These are phyloP conservation scores for Gleditsia sinensis DNA, from an alignment of 306 rosid species.

Conservation along the genomic window DNA sequence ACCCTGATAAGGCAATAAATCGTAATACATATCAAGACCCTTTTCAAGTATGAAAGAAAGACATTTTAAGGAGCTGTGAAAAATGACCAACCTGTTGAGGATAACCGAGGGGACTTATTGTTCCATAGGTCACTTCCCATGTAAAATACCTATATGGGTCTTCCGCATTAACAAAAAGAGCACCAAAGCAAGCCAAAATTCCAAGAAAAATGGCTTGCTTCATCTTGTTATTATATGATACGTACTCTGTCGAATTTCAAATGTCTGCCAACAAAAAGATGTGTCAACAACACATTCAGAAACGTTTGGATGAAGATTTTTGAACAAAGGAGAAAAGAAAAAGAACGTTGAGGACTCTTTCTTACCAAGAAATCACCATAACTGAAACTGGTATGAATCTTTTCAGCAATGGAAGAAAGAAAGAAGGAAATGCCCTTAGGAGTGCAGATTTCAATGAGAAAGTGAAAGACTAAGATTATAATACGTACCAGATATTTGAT, in stretches of 20 bases:
- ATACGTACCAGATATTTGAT: constrained; percentile 21
- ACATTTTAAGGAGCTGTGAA: neutral
- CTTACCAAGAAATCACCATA: neutral
- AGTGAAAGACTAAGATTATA: too few relatives aligned
- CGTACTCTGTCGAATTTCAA: constrained; percentile 17
- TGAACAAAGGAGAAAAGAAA: neutral
- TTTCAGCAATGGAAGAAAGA: neutral
- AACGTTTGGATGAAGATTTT: neutral
- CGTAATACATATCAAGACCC: neutral
- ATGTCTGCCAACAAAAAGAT: neutral
- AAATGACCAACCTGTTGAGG: constrained; percentile 59
- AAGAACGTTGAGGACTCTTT: neutral
- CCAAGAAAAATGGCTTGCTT: constrained; percentile 49
- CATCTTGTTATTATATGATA: constrained; percentile 35
- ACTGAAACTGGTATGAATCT: neutral
- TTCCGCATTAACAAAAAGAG: constrained; percentile 57
- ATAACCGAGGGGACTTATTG: constrained; percentile 66
- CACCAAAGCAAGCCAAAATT: constrained; percentile 50
- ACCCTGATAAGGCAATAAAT: constrained; percentile 41
- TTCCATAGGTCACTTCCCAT: constrained; percentile 65
- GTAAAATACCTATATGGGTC: constrained; percentile 61
- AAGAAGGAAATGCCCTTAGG: neutral
- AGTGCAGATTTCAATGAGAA: too few relatives aligned
- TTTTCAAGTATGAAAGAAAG: neutral
- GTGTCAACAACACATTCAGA: neutral